These are phyloP conservation scores for Colletotrichum sansevieriae DNA, from an alignment of 2,329 filamentous ascomycete genomes.

Conservation along the genomic window DNA sequence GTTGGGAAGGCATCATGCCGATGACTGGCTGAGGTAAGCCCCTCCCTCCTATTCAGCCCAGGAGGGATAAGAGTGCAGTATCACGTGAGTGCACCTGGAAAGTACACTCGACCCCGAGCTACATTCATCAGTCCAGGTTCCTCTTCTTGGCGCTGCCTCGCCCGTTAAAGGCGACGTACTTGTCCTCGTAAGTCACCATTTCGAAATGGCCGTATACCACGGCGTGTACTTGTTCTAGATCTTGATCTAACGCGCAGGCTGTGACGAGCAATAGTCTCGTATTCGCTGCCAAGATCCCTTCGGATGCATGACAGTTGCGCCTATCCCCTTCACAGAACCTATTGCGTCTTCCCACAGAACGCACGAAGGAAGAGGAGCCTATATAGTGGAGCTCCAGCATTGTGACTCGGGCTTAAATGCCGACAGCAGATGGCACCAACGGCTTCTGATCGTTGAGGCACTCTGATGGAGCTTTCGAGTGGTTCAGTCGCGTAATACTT, in stretches of 20 bases:
- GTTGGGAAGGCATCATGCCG: conserved; percentile 33
- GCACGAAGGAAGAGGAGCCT: conserved; percentile 27
- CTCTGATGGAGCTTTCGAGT: conserved; percentile 7
- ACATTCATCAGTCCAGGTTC: background rate
- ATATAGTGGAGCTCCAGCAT: conserved; percentile 34
- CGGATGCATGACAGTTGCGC: background rate
- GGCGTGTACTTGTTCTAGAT: background rate
- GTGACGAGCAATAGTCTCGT: conserved; percentile 20
- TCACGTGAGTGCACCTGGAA: background rate
- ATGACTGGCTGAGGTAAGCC: conserved; percentile 30
- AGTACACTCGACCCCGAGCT: background rate
- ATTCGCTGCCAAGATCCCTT: background rate
- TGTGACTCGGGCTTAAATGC: conserved; percentile 30
- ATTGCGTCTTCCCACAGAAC: conserved; percentile 15
- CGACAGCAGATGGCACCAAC: conserved; percentile 18
- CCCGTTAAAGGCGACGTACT: conserved; percentile 14
- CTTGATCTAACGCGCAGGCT: conserved; percentile 13
- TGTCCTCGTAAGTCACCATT: conserved; percentile 25
- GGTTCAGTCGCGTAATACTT: conserved; percentile 23
- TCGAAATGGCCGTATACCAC: background rate
- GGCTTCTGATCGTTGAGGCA: background rate
- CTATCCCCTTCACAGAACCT: background rate
- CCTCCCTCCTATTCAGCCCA: too few relatives aligned
- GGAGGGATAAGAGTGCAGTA: background rate
- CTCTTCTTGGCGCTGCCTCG: conserved; percentile 18